Conservation (phyloP, 2,329 filamentous ascomycete species). For the Xylaria multiplex region DNA sequence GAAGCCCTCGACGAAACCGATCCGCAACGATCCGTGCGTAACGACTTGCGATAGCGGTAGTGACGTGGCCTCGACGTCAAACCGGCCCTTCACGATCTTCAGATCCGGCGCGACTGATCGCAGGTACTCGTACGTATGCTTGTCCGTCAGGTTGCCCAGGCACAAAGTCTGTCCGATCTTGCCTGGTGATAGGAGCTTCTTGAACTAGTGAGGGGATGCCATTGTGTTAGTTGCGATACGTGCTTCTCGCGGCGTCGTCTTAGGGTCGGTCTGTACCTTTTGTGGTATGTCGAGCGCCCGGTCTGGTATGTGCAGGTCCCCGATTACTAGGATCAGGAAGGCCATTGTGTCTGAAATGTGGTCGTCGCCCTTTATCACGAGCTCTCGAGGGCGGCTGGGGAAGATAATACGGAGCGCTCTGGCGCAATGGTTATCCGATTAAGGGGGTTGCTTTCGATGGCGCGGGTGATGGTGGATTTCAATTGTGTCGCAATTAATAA, state of each 20-base stretch:
- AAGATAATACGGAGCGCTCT: background rate
- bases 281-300: constrained; percentile 88
- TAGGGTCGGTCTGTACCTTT: constrained; percentile 68
- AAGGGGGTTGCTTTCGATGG: constrained; percentile 13
- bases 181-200: constrained; percentile 83
- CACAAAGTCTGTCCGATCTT: constrained; percentile 86
- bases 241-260: constrained; percentile 5
- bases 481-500: background rate
- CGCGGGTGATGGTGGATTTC: background rate
- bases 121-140: constrained; percentile 82
- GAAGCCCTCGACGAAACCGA: constrained; percentile 75
- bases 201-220: constrained; percentile 69
- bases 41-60: constrained; percentile 73
- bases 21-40: constrained; percentile 71
- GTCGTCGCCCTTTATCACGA: background rate
- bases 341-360: constrained; percentile 69
- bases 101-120: constrained; percentile 77
- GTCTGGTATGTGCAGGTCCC: constrained; percentile 94
- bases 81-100: constrained; percentile 74
- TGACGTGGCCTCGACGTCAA: constrained; percentile 73
- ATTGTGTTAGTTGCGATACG: constrained; percentile 30
- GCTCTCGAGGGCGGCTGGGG: constrained; percentile 3
- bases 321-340: constrained; percentile 89
- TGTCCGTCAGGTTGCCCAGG: constrained; percentile 82
- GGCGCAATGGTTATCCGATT: background rate